Base-by-base conservation (phyloP, 164 flowering plant species). In the Vitis amurensis region DNA sequence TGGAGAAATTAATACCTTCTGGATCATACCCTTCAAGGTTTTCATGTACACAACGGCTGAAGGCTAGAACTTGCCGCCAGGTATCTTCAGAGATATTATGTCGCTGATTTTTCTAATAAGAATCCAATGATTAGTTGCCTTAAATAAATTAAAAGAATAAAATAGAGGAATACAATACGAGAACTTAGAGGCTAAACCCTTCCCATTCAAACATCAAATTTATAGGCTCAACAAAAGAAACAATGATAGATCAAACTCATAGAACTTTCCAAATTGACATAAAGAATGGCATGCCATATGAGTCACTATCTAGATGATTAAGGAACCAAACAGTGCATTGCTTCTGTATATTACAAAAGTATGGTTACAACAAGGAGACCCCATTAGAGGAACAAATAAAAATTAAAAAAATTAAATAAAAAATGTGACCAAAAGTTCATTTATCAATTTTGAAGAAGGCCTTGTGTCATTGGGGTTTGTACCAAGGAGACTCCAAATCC, bases 11-110 rank as follows among this genome's bases (percentile, higher is more conserved):
- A 74, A 44, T 88, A 91, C 97, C 98, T 90, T 87, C 89, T 63
- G 91, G 87, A 82, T 94, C 97, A 78, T 91, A 91, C n/a, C 92
- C 96, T 81, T 84, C 90, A 69, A 94, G 87, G 84, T 89, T 89
- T 77, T 94, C 97, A 82, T 87, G 88, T 9, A 90, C 90, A 83
- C 88, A 87, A 37, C 93, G 84, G 74, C 96, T 90, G 74, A 94
- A 94, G 29, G 89, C 91, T 72, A 91, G 76, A 72, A 91, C 87
- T 84, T 91, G 97, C 71, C 80, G 75, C 98, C 98, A 94, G 11
- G 97, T 91, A 77, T 91, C 97, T 82, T 90, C 92, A 23, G 94
- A 89, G 66, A 94, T 89, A 68, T 91, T 91, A 72, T 94, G 81
- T 13, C 92, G 84, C 71, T 94, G 98, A 77, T 92, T 86, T 77